Evolutionary conservation across 2,329 filamentous ascomycete species (phyloP).

Genomic region (Diaporthe caulivora): DNA sequence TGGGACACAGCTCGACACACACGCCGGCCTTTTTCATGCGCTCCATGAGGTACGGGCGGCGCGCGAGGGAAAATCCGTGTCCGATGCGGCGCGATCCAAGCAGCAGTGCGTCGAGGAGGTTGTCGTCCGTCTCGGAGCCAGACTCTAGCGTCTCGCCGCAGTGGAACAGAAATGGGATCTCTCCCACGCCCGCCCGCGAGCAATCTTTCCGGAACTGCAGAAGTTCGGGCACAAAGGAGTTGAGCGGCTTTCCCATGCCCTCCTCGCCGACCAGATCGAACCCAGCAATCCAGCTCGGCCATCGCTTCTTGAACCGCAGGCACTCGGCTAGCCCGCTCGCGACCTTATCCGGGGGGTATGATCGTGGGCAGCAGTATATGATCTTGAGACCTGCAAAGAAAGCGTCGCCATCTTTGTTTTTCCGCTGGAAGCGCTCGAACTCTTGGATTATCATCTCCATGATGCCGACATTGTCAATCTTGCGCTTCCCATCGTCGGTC

Average conservation of each 20-base stretch:
- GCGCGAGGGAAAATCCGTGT: constrained; percentile 77
- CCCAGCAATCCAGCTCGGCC: constrained; percentile 64
- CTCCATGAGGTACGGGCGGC: constrained; percentile 74
- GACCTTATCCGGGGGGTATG: constrained; percentile 61
- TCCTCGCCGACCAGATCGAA: constrained; percentile 74
- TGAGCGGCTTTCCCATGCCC: constrained; percentile 63
- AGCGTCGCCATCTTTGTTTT: constrained; percentile 25
- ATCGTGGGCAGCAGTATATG: constrained; percentile 71
- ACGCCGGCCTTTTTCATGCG: too few relatives aligned
- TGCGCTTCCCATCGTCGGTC: constrained; percentile 58
- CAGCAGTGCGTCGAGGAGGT: too few relatives aligned
- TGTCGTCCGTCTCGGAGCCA: too few relatives aligned
- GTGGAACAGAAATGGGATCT: constrained; percentile 49
- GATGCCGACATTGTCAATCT: too few relatives aligned
- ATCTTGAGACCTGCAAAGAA: constrained; percentile 70
- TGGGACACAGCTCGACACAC: constrained; percentile 79
- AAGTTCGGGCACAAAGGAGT: constrained; percentile 62
- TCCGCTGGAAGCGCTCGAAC: constrained; percentile 54
- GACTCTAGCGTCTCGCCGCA: constrained; percentile 79
- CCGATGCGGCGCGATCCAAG: constrained; percentile 80
- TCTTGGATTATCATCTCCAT: constrained; percentile 65
- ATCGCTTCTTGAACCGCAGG: constrained; percentile 64
- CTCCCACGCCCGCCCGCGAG: constrained; percentile 45
- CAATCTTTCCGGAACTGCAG: constrained; percentile 62
- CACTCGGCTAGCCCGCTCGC: constrained; percentile 64